Evolutionary conservation across 2,329 filamentous ascomycete species (phyloP).

Genomic region (Corinectria fuckeliana): DNA sequence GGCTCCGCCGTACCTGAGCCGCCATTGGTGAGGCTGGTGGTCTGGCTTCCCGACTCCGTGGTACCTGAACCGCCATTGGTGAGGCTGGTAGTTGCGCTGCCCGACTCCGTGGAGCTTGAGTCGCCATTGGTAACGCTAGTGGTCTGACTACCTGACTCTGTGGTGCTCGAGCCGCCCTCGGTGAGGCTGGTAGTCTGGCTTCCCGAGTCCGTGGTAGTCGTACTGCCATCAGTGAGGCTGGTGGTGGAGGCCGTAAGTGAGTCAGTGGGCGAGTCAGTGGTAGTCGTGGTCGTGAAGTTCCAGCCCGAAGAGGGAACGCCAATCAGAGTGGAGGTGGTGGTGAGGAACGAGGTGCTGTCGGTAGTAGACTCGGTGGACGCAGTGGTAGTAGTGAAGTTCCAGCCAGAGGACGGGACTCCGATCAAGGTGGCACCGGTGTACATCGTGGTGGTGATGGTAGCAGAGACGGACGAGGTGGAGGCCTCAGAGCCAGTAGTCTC

Average conservation of each 20-base stretch:
- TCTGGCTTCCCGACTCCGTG: too few species aligned
- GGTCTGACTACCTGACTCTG: too few species aligned
- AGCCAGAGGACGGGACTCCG: background rate
- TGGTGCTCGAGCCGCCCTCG: too few species aligned
- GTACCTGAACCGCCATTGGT: too few species aligned
- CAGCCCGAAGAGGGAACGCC: background rate
- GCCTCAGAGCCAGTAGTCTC: slow-evolving; percentile 10
- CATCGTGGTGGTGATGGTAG: background rate
- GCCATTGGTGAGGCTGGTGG: slow-evolving; percentile 28
- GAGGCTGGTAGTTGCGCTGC: slow-evolving; percentile 27
- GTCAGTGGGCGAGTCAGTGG: slow-evolving; percentile 14
- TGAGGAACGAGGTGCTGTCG: background rate
- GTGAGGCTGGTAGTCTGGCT: slow-evolving; percentile 35
- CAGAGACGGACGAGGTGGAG: background rate
- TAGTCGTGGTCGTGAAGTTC: slow-evolving; percentile 4
- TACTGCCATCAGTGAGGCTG: background rate
- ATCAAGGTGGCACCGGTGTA: background rate
- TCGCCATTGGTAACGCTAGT: slow-evolving; percentile 30
- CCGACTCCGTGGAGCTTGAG: too few species aligned
- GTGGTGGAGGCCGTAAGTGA: slow-evolving; percentile 5
- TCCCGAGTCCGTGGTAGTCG: background rate
- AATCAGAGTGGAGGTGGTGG: too few species aligned
- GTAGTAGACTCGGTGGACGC: background rate
- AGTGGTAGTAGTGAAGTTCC: slow-evolving; percentile 14
- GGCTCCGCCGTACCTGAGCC: too few species aligned